Percentiles rank a stretch among this genome's conserved stretches.
Conservation (phyloP, 805 yeast genomes). For the Wickerhamiella dianesei region DNA sequence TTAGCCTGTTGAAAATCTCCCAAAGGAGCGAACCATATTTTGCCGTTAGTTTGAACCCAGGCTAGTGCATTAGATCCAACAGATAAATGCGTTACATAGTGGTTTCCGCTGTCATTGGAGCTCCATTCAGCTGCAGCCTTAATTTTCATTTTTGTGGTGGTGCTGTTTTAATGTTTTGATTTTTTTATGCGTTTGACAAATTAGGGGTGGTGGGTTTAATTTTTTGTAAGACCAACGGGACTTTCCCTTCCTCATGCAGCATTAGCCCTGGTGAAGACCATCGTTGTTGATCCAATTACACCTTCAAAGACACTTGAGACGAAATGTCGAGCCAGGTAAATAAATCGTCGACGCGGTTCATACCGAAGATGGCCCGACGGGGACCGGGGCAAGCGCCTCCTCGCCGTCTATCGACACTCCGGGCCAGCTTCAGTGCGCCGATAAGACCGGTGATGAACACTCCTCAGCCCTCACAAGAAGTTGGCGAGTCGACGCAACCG, state of each 20-base stretch:
- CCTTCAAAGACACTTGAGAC: background rate
- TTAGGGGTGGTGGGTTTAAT: background rate
- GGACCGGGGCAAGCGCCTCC: conserved; percentile 15
- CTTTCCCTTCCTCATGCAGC: too few relatives aligned
- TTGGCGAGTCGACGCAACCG: background rate
- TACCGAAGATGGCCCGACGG: conserved; percentile 7
- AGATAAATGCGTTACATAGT: background rate
- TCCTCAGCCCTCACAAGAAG: background rate
- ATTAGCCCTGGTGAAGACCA: too few relatives aligned
- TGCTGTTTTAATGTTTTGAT: too few relatives aligned
- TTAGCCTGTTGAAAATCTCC: background rate
- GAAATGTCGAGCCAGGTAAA: conserved; percentile 19
- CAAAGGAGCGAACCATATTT: background rate
- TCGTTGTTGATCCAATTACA: too few relatives aligned
- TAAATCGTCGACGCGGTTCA: conserved; percentile 18
- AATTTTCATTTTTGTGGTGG: background rate
- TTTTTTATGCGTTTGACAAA: too few relatives aligned
- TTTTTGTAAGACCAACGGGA: too few relatives aligned
- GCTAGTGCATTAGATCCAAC: background rate
- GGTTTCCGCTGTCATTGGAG: background rate
- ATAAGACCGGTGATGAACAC: background rate
- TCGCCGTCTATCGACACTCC: conserved; percentile 17
- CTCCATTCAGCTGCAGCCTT: background rate
- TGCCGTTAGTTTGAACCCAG: background rate
- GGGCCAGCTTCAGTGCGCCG: conserved; percentile 16